phyloP scores from a whole-genome alignment of 164 flowering plant species.

The Magnolia officinalis region DNA sequence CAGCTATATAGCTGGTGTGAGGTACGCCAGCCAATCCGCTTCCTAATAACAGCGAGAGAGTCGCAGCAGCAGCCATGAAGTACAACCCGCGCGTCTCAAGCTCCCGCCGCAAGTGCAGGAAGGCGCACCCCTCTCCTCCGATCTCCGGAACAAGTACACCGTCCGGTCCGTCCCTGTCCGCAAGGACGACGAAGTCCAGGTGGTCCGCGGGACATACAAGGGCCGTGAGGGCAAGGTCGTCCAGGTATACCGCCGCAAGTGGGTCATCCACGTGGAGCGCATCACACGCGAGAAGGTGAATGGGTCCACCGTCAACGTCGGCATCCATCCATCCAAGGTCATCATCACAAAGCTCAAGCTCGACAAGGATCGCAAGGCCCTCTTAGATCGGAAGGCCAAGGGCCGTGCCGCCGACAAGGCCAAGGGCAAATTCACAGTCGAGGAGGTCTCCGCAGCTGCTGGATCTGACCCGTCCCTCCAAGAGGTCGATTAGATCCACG shows the following conservation, averaged over 20 bases:
- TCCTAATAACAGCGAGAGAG: too few species aligned
- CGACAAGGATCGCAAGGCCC: slow-evolving; percentile 33
- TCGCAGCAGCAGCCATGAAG: slow-evolving; percentile 6
- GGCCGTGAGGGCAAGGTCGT: slow-evolving; percentile 63
- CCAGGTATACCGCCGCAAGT: slow-evolving; percentile 26
- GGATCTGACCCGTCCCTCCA: slow-evolving; percentile 19
- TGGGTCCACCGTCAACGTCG: slow-evolving; percentile 35
- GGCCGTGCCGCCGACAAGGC: slow-evolving; percentile 29
- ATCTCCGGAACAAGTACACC: slow-evolving; percentile 28
- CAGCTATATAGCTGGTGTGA: too few species aligned
- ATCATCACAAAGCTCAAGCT: slow-evolving; percentile 29
- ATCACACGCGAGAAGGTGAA: slow-evolving; percentile 35
- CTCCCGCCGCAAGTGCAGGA: slow-evolving; percentile 26
- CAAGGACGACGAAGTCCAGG: slow-evolving; percentile 84
- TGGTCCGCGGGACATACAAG: slow-evolving; percentile 72
- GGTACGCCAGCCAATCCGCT: too few species aligned
- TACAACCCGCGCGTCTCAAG: slow-evolving; percentile 22
- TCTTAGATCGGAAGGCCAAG: slow-evolving; percentile 31
- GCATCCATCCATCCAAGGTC: slow-evolving; percentile 25
- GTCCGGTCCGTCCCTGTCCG: slow-evolving; percentile 69
- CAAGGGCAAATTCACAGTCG: slow-evolving; percentile 29
- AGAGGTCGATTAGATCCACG: slow-evolving; percentile 15
- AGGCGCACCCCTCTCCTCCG: slow-evolving; percentile 27
- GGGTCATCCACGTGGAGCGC: slow-evolving; percentile 31
- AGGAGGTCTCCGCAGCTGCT: slow-evolving; percentile 17